Percentiles rank a stretch among this genome's conserved stretches.
Evolutionary conservation across 371 early-diverging fungal genomes (phyloP).

Genomic region (Mucor piriformis): DNA sequence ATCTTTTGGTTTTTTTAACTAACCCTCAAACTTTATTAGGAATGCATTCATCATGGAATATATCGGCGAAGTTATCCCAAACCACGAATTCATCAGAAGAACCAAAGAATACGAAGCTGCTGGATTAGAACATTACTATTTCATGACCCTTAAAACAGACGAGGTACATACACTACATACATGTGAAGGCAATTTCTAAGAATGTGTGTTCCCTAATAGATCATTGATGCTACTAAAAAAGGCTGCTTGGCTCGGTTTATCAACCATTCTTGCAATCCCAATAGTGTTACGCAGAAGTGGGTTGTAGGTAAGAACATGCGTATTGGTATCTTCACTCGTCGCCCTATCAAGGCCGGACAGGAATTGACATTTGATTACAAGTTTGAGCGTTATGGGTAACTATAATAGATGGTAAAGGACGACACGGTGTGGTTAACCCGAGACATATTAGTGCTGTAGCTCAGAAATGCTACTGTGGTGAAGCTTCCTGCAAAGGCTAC

Average conservation of each 20-base stretch:
- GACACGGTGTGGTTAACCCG: too few species aligned
- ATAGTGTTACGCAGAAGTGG: slow-evolving; percentile 86
- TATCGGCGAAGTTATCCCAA: slow-evolving; percentile 89
- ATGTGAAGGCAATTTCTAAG: too few species aligned
- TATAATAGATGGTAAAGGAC: neutral
- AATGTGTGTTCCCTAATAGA: slow-evolving; percentile 45
- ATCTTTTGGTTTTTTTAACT: neutral
- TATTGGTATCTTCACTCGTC: slow-evolving; percentile 80
- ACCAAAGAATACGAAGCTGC: slow-evolving; percentile 75
- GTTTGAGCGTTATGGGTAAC: slow-evolving; percentile 76
- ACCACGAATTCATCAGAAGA: slow-evolving; percentile 74
- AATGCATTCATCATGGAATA: slow-evolving; percentile 91
- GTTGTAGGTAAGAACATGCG: slow-evolving; percentile 73
- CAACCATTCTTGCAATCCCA: slow-evolving; percentile 91
- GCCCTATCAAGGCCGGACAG: slow-evolving; percentile 67
- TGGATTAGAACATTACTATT: slow-evolving; percentile 92
- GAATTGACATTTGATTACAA: slow-evolving; percentile 95
- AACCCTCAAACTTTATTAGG: too few species aligned
- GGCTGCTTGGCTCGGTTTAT: slow-evolving; percentile 89
- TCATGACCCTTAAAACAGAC: slow-evolving; percentile 88
- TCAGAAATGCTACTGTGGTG: slow-evolving; percentile 92
- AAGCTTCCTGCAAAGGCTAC: slow-evolving; percentile 80
- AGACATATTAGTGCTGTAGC: slow-evolving; percentile 66
- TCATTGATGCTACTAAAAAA: slow-evolving; percentile 86
- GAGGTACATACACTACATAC: slow-evolving; percentile 75